These are phyloP conservation scores for Sicyos baderoa DNA, from an alignment of 306 rosid genomes.

Conservation along the genomic window DNA sequence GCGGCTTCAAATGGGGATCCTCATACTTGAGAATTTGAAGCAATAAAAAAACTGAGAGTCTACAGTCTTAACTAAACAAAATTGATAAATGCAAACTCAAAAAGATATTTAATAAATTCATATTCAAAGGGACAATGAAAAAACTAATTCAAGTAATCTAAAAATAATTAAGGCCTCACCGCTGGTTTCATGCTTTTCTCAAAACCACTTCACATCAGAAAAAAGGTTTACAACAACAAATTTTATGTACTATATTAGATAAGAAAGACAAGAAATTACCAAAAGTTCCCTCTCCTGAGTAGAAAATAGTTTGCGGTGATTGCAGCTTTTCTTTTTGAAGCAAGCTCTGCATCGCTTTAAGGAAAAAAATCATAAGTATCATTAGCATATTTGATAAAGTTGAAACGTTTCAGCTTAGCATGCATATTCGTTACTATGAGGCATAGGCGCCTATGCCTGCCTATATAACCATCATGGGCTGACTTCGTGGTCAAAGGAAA, in stretches of 20 bases:
- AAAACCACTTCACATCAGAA: background rate
- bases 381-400: conserved; percentile 23
- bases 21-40: conserved; percentile 2
- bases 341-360: conserved; percentile 44
- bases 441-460: background rate
- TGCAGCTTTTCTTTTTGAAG: conserved; percentile 52
- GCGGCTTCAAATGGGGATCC: background rate
- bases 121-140: background rate
- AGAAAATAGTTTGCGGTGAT: conserved; percentile 38
- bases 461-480: too few species aligned
- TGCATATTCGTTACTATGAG: background rate
- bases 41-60: background rate
- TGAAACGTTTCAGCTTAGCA: background rate
- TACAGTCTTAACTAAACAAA: background rate
- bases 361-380: conserved; percentile 19
- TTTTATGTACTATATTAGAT: background rate
- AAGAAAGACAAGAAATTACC: conserved; percentile 33
- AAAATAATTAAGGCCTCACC: background rate
- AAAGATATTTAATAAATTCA: background rate
- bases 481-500: too few species aligned
- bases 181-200: background rate
- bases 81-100: background rate
- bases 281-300: conserved; percentile 65
- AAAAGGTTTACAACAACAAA: background rate
- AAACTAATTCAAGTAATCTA: conserved; percentile 1